These are phyloP conservation scores for Bipolaris cookei DNA, from an alignment of 2,329 filamentous ascomycete species.

Conservation along the genomic window DNA sequence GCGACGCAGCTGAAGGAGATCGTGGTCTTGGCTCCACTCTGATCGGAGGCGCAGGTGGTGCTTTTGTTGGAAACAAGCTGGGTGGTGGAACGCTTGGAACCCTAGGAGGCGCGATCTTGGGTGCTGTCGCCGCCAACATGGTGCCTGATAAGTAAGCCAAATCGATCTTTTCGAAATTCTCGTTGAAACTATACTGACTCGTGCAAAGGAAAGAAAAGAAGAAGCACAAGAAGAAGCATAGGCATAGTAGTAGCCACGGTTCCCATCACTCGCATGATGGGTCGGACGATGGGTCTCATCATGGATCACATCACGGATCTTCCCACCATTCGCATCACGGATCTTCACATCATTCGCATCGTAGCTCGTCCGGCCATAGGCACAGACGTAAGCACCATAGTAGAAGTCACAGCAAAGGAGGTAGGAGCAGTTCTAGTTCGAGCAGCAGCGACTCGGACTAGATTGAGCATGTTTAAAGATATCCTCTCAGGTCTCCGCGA, in stretches of 20 bases:
- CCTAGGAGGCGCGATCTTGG: conserved; percentile 59
- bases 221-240: conserved; percentile 43
- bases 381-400: conserved; percentile 42
- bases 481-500: background rate
- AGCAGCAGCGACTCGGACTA: conserved; percentile 47
- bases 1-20: conserved; percentile 55
- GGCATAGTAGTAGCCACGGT: conserved; percentile 47
- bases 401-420: conserved; percentile 41
- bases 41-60: conserved; percentile 61
- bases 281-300: conserved; percentile 37
- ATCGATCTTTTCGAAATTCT: background rate
- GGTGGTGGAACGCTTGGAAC: conserved; percentile 61
- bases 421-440: conserved; percentile 41
- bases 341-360: conserved; percentile 15
- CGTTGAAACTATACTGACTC: background rate
- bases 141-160: conserved; percentile 53
- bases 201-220: conserved; percentile 40
- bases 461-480: background rate
- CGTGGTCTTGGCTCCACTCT: conserved; percentile 63
- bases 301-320: conserved; percentile 32
- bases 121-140: conserved; percentile 63
- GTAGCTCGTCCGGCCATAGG: conserved; percentile 1
- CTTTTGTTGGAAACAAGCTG: conserved; percentile 61
- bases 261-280: conserved; percentile 29
- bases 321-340: conserved; percentile 35